Conservation (phyloP, 2,329 filamentous ascomycete genomes). For the Huntiella moniliformis region DNA sequence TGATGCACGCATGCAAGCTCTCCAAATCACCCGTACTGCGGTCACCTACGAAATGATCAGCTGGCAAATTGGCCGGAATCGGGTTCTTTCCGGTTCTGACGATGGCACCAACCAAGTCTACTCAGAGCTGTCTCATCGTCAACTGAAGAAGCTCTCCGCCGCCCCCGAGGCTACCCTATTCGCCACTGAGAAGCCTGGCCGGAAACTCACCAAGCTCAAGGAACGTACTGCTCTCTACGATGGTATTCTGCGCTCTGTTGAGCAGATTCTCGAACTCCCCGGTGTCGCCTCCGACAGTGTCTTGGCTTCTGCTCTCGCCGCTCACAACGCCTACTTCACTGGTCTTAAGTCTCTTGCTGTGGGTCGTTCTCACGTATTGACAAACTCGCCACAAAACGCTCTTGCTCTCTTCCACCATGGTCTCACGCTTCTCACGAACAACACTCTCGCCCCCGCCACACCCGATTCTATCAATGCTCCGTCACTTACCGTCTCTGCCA, state of each 20-base stretch:
- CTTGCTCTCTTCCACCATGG: slow-evolving; percentile 70
- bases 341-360: slow-evolving; percentile 77
- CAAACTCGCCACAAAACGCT: slow-evolving; percentile 55
- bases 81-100: slow-evolving; percentile 64
- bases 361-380: slow-evolving; percentile 63
- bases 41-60: slow-evolving; percentile 89
- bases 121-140: slow-evolving; percentile 25
- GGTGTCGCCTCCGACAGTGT: slow-evolving; percentile 70
- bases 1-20: slow-evolving; percentile 72
- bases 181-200: slow-evolving; percentile 39
- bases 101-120: slow-evolving; percentile 51
- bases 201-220: slow-evolving; percentile 60
- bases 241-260: slow-evolving; percentile 73
- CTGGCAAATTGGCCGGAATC: slow-evolving; percentile 85
- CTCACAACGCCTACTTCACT: slow-evolving; percentile 65
- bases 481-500: slow-evolving; percentile 46
- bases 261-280: slow-evolving; percentile 73
- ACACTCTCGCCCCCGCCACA: slow-evolving; percentile 54
- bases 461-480: slow-evolving; percentile 38
- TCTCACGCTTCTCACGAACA: slow-evolving; percentile 35
- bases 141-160: slow-evolving; percentile 28
- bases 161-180: slow-evolving; percentile 23
- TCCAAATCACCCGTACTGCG: slow-evolving; percentile 81
- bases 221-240: slow-evolving; percentile 84
- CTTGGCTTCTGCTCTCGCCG: slow-evolving; percentile 61